A percentile compares a stretch with the other conserved stretches of the same genome.
Evolutionary conservation across 169 alveolate genomes (phyloP).

Genomic region (Cryptosporidium ryanae): DNA sequence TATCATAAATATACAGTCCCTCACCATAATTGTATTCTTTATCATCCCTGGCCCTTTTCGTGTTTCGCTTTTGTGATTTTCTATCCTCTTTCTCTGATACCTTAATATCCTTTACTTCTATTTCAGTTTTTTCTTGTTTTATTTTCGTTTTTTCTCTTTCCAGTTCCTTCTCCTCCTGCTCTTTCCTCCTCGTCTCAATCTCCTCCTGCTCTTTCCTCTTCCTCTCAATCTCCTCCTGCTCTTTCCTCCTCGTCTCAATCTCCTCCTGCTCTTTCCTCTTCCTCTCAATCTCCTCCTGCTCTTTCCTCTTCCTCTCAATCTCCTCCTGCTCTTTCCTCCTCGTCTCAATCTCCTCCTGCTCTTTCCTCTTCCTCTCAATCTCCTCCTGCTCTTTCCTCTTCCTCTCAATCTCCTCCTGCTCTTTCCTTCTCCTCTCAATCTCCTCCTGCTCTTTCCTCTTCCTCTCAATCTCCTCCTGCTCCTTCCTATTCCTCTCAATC

Average conservation of each 20-base stretch:
- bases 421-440: not conserved
- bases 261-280: not conserved
- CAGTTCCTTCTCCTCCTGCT: not conserved
- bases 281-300: not conserved
- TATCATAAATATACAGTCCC: not conserved
- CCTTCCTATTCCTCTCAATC: constrained; percentile 22
- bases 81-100: not conserved
- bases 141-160: not conserved
- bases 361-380: not conserved
- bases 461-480: constrained; percentile 12
- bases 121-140: not conserved
- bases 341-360: too few relatives aligned
- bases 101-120: not conserved
- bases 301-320: constrained; percentile 1
- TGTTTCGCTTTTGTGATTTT: not conserved
- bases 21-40: not conserved
- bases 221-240: not conserved
- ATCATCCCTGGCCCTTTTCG: constrained; percentile 1
- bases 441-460: constrained; percentile 14
- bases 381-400: not conserved
- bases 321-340: not conserved
- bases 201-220: not conserved
- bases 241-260: not conserved
- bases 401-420: constrained; percentile 9
- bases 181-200: not conserved